Percentiles rank a stretch among this genome's conserved stretches.
phyloP scores from a whole-genome alignment of 805 yeast genomes.

The Yarrowia sp. region DNA sequence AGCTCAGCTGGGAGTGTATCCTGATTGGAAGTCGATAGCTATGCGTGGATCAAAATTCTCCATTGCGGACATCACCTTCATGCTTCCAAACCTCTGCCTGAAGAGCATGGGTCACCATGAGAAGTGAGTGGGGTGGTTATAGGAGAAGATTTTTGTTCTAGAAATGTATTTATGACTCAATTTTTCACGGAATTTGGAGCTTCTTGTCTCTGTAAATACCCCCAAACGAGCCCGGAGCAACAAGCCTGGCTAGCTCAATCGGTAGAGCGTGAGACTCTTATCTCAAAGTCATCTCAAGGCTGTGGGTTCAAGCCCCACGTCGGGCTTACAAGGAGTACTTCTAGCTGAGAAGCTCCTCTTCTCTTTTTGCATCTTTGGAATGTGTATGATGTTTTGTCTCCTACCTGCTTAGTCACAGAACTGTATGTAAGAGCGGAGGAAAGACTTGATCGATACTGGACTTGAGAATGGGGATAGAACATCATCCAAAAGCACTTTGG shows the following conservation, averaged over 20 bases:
- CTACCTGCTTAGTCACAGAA: neutral
- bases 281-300: constrained; percentile 23
- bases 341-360: neutral
- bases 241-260: constrained; percentile 29
- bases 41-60: neutral
- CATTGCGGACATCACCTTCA: neutral
- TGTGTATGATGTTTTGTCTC: neutral
- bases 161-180: too few relatives aligned
- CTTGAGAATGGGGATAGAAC: too few relatives aligned
- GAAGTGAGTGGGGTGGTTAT: neutral
- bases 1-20: neutral
- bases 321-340: neutral
- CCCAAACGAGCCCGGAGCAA: constrained; percentile 1
- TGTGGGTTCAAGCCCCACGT: constrained; percentile 31
- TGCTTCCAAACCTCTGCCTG: neutral
- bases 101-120: neutral
- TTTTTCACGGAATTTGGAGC: too few relatives aligned
- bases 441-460: too few relatives aligned
- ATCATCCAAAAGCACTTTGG: too few relatives aligned
- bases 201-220: neutral
- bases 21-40: neutral
- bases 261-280: constrained; percentile 33
- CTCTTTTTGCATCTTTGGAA: neutral
- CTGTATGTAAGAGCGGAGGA: too few relatives aligned
- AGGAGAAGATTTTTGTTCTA: too few relatives aligned